Evolutionary conservation across 495 filamentous ascomycete species (phyloP).

Genomic region (Neurospora intermedia): DNA sequence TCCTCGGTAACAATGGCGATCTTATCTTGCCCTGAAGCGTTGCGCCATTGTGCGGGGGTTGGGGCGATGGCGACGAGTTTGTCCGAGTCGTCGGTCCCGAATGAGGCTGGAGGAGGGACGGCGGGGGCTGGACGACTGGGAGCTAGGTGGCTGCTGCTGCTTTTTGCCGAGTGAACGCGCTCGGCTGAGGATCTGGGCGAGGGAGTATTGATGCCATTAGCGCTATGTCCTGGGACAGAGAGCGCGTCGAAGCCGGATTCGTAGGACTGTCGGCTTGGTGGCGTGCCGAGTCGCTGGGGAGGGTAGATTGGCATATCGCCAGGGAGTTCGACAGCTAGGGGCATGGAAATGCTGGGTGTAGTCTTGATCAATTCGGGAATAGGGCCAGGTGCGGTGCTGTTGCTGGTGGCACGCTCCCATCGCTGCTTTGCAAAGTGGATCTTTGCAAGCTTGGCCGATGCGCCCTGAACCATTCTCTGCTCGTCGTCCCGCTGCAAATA

Average conservation of each 20-base stretch:
- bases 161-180: slow-evolving; percentile 20
- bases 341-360: slow-evolving; percentile 25
- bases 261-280: slow-evolving; percentile 34
- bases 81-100: slow-evolving; percentile 26
- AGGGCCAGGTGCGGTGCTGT: background rate
- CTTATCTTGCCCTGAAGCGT: slow-evolving; percentile 44
- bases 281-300: slow-evolving; percentile 16
- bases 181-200: slow-evolving; percentile 36
- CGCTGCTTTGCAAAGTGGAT: slow-evolving; percentile 57
- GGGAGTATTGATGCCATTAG: slow-evolving; percentile 17
- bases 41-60: slow-evolving; percentile 41
- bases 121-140: slow-evolving; percentile 22
- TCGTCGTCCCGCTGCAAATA: slow-evolving; percentile 70
- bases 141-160: slow-evolving; percentile 17
- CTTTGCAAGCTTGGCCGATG: slow-evolving; percentile 73
- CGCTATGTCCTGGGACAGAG: slow-evolving; percentile 13
- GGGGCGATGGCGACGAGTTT: slow-evolving; percentile 39
- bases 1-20: slow-evolving; percentile 49
- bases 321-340: slow-evolving; percentile 37
- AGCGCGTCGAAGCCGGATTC: slow-evolving; percentile 36
- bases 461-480: slow-evolving; percentile 60
- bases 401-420: slow-evolving; percentile 21
- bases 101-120: slow-evolving; percentile 22
- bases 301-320: slow-evolving; percentile 31
- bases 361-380: slow-evolving; percentile 22